A percentile compares a stretch with the other conserved stretches of the same genome.
phyloP scores from a whole-genome alignment of 805 yeast genomes.

The Yamadazyma phyllophila region DNA sequence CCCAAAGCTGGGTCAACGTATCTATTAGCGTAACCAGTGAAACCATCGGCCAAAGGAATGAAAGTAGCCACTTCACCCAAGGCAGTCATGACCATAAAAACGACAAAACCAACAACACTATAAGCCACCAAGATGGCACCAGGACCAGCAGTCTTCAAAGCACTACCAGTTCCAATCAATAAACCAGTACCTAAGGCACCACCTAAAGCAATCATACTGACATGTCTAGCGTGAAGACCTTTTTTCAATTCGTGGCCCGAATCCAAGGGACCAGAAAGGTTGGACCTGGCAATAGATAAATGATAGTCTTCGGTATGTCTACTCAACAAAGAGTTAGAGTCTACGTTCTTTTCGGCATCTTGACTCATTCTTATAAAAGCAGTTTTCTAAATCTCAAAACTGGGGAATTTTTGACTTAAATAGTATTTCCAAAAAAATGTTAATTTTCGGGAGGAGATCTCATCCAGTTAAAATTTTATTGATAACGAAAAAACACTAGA shows the following conservation, averaged over 20 bases:
- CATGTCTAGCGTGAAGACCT: conserved; percentile 54
- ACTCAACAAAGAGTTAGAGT: conserved; percentile 30
- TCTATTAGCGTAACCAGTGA: conserved; percentile 62
- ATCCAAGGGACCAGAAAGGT: conserved; percentile 37
- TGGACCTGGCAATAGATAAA: conserved; percentile 44
- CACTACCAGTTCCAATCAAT: conserved; percentile 72
- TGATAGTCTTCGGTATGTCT: conserved; percentile 50
- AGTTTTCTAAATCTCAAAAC: not conserved
- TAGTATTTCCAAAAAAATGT: not conserved
- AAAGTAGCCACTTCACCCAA: conserved; percentile 69
- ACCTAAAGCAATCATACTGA: conserved; percentile 76
- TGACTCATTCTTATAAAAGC: not conserved
- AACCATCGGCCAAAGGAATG: conserved; percentile 64
- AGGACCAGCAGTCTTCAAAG: conserved; percentile 71
- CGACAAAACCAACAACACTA: conserved; percentile 66
- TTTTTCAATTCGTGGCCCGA: conserved; percentile 44
- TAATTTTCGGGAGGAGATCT: conserved; percentile 5
- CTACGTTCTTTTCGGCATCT: conserved; percentile 14
- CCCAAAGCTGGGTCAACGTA: conserved; percentile 67
- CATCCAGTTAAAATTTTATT: conserved; percentile 2
- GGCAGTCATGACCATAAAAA: conserved; percentile 65
- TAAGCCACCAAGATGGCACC: conserved; percentile 64
- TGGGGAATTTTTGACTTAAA: not conserved
- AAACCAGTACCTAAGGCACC: conserved; percentile 80
- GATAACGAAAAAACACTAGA: conserved; percentile 1